Conservation (phyloP, 768 basidiomycete species). For the Tylopilus sp. region DNA sequence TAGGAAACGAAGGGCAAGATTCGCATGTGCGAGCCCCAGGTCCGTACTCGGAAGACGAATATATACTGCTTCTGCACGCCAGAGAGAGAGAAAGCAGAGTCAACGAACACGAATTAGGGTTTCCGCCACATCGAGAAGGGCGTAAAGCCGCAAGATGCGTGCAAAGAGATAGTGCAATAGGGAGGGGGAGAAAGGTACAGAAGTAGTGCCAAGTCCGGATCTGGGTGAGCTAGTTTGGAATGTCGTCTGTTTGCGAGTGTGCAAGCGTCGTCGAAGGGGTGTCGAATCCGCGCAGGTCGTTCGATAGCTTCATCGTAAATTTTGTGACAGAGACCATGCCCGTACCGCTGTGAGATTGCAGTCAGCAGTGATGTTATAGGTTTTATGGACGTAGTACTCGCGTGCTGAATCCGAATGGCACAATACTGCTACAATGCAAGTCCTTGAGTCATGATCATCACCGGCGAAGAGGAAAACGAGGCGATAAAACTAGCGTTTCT, state of each 20-base stretch:
- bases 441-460: background rate
- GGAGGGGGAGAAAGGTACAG: background rate
- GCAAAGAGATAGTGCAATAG: constrained; percentile 6
- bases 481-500: background rate
- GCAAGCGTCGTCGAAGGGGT: constrained; percentile 10
- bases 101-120: background rate
- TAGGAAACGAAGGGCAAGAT: background rate
- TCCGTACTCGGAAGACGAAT: constrained; percentile 10
- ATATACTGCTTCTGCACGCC: constrained; percentile 2
- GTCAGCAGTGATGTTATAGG: background rate
- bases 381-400: background rate
- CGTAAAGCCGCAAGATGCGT: background rate
- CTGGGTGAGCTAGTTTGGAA: constrained; percentile 10
- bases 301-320: constrained; percentile 1
- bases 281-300: constrained; percentile 7
- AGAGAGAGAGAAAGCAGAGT: background rate
- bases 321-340: constrained; percentile 14
- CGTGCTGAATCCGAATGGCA: background rate
- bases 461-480: background rate
- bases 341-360: background rate
- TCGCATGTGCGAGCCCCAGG: constrained; percentile 13
- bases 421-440: background rate
- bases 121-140: constrained; percentile 14
- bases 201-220: constrained; percentile 5
- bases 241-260: constrained; percentile 11